phyloP scores from a whole-genome alignment of 2,329 filamentous ascomycete genomes.

The Pochonia chlamydosporia region DNA sequence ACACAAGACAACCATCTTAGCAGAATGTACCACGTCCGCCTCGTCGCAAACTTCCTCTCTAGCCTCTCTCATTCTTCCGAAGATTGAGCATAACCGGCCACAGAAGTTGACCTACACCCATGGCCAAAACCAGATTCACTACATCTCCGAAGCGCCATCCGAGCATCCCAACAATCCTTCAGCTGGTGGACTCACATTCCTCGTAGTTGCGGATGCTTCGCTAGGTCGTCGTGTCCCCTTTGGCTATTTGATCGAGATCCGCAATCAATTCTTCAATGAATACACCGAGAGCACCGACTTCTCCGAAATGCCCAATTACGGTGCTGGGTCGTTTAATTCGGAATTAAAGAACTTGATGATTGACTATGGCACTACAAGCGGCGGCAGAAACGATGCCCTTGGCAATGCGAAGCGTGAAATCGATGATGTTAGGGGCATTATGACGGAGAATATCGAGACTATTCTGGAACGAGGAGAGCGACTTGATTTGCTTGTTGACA shows the following conservation, averaged over 20 bases:
- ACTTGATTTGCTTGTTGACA: constrained; percentile 90
- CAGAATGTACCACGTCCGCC: constrained; percentile 85
- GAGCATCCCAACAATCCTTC: constrained; percentile 52
- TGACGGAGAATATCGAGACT: constrained; percentile 92
- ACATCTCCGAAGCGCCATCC: constrained; percentile 78
- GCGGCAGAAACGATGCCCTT: constrained; percentile 74
- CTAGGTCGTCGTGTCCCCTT: constrained; percentile 88
- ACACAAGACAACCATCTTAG: constrained; percentile 84
- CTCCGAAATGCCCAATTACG: constrained; percentile 75
- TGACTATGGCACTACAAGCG: constrained; percentile 74
- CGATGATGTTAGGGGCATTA: constrained; percentile 85
- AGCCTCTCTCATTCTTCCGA: constrained; percentile 89
- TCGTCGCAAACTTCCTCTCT: constrained; percentile 79
- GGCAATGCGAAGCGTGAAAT: constrained; percentile 82
- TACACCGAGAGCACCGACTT: constrained; percentile 69
- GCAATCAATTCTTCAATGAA: constrained; percentile 73
- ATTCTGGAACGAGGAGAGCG: constrained; percentile 86
- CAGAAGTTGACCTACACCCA: constrained; percentile 95
- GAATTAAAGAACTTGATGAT: constrained; percentile 73
- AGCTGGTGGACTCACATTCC: constrained; percentile 80
- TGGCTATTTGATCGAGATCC: constrained; percentile 85
- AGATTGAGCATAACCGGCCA: constrained; percentile 73
- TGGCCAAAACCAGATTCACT: constrained; percentile 89
- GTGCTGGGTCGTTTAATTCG: constrained; percentile 80
- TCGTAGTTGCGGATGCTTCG: constrained; percentile 77